Evolutionary conservation across 768 basidiomycete genomes (phyloP).

Genomic region (Suillus brevipes): DNA sequence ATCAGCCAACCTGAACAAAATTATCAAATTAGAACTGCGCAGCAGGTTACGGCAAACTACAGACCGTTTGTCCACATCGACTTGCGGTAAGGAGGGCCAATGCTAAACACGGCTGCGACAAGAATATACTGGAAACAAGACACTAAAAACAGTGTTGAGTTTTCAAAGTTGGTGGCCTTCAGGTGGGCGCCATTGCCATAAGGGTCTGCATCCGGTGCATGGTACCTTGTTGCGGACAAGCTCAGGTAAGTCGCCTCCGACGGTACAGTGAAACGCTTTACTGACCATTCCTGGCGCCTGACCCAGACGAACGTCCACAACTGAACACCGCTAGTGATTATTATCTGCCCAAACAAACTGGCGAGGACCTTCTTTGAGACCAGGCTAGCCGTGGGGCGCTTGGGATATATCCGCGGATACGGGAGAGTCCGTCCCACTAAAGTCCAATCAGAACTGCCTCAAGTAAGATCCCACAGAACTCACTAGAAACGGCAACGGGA

Average conservation of each 20-base stretch:
- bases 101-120: slow-evolving; percentile 95
- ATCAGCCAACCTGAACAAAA: slow-evolving; percentile 70
- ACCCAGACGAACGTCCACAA: slow-evolving; percentile 91
- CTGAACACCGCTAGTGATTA: slow-evolving; percentile 82
- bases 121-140: slow-evolving; percentile 99
- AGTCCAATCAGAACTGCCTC: slow-evolving; percentile 3
- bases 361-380: slow-evolving; percentile 94
- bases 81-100: slow-evolving; percentile 95
- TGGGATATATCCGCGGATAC: slow-evolving; percentile 81
- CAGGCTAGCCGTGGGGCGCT: slow-evolving; percentile 92
- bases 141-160: slow-evolving; percentile 86
- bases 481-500: slow-evolving; percentile 94
- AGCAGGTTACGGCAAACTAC: slow-evolving; percentile 22
- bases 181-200: slow-evolving; percentile 65
- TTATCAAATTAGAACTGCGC: neutral
- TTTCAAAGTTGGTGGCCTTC: slow-evolving; percentile 86
- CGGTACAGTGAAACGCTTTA: slow-evolving; percentile 1
- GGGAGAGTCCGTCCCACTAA: slow-evolving; percentile 95
- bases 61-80: slow-evolving; percentile 93
- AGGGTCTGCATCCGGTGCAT: slow-evolving; percentile 45
- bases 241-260: slow-evolving; percentile 27
- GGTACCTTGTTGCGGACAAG: slow-evolving; percentile 52
- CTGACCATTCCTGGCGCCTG: slow-evolving; percentile 77
- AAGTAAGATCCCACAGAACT: slow-evolving; percentile 32
- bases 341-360: slow-evolving; percentile 90